Evolutionary conservation across 148 eudicot species (phyloP), one percentile per base, ranked within the genome.

Genomic region (Silene uniflora): DNA sequence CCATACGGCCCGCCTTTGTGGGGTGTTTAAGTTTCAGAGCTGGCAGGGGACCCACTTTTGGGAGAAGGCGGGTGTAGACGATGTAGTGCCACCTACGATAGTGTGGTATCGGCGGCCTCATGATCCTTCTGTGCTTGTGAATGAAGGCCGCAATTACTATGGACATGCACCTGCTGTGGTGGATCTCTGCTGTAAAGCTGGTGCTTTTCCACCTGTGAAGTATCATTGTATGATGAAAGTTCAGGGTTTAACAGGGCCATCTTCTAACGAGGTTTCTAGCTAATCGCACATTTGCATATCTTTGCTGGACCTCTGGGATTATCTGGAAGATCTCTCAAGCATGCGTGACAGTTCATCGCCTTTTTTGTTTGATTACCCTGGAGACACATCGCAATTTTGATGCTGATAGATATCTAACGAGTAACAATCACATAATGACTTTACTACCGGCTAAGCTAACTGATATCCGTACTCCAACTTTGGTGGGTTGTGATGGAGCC

Each of bases 161-260:
- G 99, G 99, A 35, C 98, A 87, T 75, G 97, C 97, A 32, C 99
- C 99, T 32, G 99, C 93, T 60, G 91, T 92, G 70, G 94, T 96
- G 74, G 98, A 88, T 82, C 83, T 96, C 44, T 96, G 99, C 73
- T 72, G 77, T 55, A 88, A 92, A 81, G 94, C 89, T 19, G 98
- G 97, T 76, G 86, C 75, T 63, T 24, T 76, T 46, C 79, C 76
- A 22, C 92, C 97, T 6, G 2, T 70, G 4, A 87, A 87, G 63
- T 95, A 95, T 75, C 68, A 39, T n/a, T 89, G 88, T 74, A 81
- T 90, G 93, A 95, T 92, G 97, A 95, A 95, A 81, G 14, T 80
- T 69, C 85, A 89, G 67, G 97, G 99, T 67, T 88, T 89, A 76
- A 21, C 90, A 12, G 82, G 83, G 25, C 90, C 89, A 24, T 32